Base-by-base conservation (phyloP, 1,284 basidiomycete genomes). In the Cryptococcus sp. region DNA sequence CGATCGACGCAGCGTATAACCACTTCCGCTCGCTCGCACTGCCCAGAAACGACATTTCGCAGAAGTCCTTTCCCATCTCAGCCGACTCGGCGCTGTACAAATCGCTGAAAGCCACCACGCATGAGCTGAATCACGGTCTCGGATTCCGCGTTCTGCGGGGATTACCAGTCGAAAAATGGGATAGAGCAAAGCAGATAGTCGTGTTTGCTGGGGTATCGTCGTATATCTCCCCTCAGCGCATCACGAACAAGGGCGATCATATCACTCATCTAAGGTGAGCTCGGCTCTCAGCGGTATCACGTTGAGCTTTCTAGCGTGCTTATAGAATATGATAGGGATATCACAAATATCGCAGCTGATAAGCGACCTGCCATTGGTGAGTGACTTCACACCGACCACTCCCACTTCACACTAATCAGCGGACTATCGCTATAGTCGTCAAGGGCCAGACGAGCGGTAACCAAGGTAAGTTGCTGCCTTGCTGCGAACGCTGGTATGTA, bases 361-460 rank as follows among this genome's bases (percentile, higher is more conserved):
- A 67, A 66, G 20, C 55, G 68, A 19, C 68, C 68, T 10, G 57
- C 61, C 19, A 68, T 70, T 56, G 47, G 60, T 63, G 48, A 50
- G 61, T 50, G 13, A n/a, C 25, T 16, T 39, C 17, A 15, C 35
- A 19, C 13, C 7, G 22, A 17, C 5, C 19, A 16, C 38, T 16
- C 20, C 17, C 17, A 35, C 35, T 35, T 23, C 5, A 31, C 11
- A n/a, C 17, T n/a, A 4, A 27, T 20, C 25, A 17, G 22, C 10
- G n/a, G 16, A 17, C 22, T 53, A 3, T 47, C 25, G 8, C 1
- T 38, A 11, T 31, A 66, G 63, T 51, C 44, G 67, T 70, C 44
- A 65, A 66, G 40, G 56, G 67, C 17, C 67, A 69, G 49, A 69
- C 67, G 10, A 64, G 58, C 52, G 67, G 67, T 16, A 69, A 69